Evolutionary conservation across 139 green algal species (phyloP), one percentile per base, ranked within the genome.

Genomic region (Gonium pectorale): DNA sequence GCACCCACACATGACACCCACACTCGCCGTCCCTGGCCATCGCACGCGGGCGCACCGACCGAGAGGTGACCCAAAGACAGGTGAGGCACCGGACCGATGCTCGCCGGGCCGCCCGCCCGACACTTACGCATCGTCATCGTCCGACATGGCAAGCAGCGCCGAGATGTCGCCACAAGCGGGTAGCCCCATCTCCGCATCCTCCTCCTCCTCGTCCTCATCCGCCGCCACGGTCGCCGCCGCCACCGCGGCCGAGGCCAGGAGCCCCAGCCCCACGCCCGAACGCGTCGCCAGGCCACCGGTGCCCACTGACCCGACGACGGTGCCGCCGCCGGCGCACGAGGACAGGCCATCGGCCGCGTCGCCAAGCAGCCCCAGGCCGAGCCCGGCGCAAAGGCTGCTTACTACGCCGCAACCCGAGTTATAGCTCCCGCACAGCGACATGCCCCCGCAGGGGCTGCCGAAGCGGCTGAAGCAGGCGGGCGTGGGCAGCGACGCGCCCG

Each of bases 151-250:
- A 1, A 90, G 79, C 15, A 83, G n/a, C 15, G 70, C 43, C 0
- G 70, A 81, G 33, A 90, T 90, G 64, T 90, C 86, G 21, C 86
- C 86, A 41, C 86, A 90, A 1, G 51, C 69, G 9, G 86, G 86
- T 38, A 90, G 79, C 22, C 70, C 74, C 40, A 70, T 60, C 49
- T 31, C 74, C 19, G 17, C 54, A 4, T 73, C 75, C 2, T 83
- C 75, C 29, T 83, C 60, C 24, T 80, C 71, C 35, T 80, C 71
- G 51, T 40, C 51, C 26, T 11, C 35, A 26, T 31, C 33, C 35
- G 26, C 52, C 26, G 37, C 37, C 33, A 31, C 46, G 31, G 11
- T 44, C 40, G 8, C 54, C 9, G 26, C 24, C 37, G 13, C 56
- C 73, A 27, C 43, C 13, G 68, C 68, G 27, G 29, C 29, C 8